These are phyloP conservation scores for Astrothelium subdiscretum DNA, from an alignment of 495 filamentous ascomycete species.

Conservation along the genomic window DNA sequence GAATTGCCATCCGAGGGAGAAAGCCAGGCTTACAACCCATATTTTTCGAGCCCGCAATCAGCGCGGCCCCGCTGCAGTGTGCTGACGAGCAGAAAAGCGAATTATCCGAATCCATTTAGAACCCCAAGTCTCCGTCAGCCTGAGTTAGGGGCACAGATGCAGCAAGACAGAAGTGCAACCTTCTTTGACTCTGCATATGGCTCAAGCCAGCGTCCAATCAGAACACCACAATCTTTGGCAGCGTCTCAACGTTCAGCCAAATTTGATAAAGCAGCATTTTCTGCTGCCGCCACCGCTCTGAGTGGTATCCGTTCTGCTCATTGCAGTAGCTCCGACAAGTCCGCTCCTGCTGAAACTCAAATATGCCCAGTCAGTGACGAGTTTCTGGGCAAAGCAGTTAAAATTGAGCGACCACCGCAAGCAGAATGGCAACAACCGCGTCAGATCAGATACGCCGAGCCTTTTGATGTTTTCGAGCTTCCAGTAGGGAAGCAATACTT, in stretches of 20 bases:
- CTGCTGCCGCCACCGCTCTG: background rate
- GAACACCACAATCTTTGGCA: background rate
- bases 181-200: background rate
- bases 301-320: background rate
- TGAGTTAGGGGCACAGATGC: background rate
- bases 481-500: background rate
- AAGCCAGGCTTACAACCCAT: too few relatives aligned
- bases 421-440: background rate
- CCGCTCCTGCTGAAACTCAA: background rate
- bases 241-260: background rate
- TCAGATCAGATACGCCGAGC: background rate
- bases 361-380: background rate
- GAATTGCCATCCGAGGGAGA: too few relatives aligned
- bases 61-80: too few relatives aligned
- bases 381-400: background rate
- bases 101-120: too few relatives aligned
- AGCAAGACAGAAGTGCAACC: background rate
- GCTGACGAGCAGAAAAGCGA: too few relatives aligned
- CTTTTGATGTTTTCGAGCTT: background rate
- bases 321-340: background rate
- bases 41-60: too few relatives aligned
- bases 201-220: background rate
- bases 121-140: background rate
- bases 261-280: background rate
- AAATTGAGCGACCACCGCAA: background rate